Evolutionary conservation across 208 protist species (phyloP).

Genomic region (Leishmania turanica): DNA sequence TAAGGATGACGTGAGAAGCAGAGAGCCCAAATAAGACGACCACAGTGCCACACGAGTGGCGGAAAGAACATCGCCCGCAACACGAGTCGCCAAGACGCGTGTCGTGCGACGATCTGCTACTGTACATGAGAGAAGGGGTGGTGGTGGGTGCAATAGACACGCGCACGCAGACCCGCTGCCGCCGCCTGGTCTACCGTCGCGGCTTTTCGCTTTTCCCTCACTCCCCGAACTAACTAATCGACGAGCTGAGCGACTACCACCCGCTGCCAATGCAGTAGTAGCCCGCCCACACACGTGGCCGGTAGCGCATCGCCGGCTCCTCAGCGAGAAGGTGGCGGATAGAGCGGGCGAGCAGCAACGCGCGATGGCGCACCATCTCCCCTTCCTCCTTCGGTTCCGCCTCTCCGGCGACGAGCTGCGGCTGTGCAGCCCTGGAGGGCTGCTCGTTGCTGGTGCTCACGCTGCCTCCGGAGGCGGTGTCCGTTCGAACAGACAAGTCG

Average conservation of each 20-base stretch:
- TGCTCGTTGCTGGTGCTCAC: conserved; percentile 2
- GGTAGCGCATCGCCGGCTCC: conserved; percentile 65
- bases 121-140: conserved; percentile 13
- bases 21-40: not conserved
- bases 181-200: not conserved
- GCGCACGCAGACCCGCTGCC: not conserved
- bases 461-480: not conserved
- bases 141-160: not conserved
- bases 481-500: conserved; percentile 6
- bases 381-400: conserved; percentile 13
- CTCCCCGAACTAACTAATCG: not conserved
- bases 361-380: conserved; percentile 33
- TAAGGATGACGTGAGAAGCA: not conserved
- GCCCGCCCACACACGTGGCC: conserved; percentile 76
- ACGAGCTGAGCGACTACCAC: conserved; percentile 21
- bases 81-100: not conserved
- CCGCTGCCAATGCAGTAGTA: conserved; percentile 86
- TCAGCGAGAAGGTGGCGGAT: conserved; percentile 70
- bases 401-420: not conserved
- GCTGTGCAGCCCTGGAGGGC: not conserved
- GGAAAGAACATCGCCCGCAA: not conserved
- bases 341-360: conserved; percentile 64
- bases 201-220: not conserved
- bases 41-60: not conserved
- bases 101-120: not conserved